Evolutionary conservation across 108 stramenopile genomes (phyloP).

Genomic region (Epithemia pelagica): DNA sequence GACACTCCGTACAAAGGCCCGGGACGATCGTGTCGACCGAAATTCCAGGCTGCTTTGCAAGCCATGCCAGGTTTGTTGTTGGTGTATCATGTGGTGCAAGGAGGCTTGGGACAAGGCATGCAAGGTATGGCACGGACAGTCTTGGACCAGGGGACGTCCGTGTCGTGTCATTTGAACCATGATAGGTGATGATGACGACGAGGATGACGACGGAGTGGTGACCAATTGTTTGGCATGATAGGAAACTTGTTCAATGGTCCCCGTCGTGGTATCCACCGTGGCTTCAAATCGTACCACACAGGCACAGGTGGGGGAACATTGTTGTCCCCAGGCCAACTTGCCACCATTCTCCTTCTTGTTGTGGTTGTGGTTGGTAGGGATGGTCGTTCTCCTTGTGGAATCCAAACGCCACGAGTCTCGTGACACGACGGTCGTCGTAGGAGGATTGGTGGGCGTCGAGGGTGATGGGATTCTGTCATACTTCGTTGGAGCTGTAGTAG

Average conservation of each 20-base stretch:
- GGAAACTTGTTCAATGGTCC: slow-evolving; percentile 27
- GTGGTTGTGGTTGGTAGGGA: too few relatives aligned
- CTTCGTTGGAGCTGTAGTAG: too few relatives aligned
- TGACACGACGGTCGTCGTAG: too few relatives aligned
- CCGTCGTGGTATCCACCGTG: slow-evolving; percentile 18
- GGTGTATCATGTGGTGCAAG: slow-evolving; percentile 32
- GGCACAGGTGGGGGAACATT: slow-evolving; percentile 71
- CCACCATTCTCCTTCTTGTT: too few relatives aligned
- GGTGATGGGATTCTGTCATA: too few relatives aligned
- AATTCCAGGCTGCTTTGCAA: slow-evolving; percentile 44
- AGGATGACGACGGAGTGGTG: slow-evolving; percentile 11
- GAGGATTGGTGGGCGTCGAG: too few relatives aligned
- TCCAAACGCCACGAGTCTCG: too few relatives aligned
- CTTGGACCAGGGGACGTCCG: slow-evolving; percentile 43
- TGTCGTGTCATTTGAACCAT: slow-evolving; percentile 22
- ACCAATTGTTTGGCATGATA: slow-evolving; percentile 67
- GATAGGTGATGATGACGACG: slow-evolving; percentile 10
- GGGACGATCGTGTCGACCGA: slow-evolving; percentile 38
- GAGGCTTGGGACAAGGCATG: slow-evolving; percentile 48
- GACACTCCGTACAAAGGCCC: slow-evolving; percentile 61
- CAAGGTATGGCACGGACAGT: slow-evolving; percentile 67
- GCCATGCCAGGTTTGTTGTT: slow-evolving; percentile 19
- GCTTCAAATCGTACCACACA: slow-evolving; percentile 73
- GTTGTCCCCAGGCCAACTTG: slow-evolving; percentile 81
- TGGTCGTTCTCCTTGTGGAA: too few relatives aligned